Evolutionary conservation across 208 protist genomes (phyloP).

Genomic region (Balamuthia mandrillaris): DNA sequence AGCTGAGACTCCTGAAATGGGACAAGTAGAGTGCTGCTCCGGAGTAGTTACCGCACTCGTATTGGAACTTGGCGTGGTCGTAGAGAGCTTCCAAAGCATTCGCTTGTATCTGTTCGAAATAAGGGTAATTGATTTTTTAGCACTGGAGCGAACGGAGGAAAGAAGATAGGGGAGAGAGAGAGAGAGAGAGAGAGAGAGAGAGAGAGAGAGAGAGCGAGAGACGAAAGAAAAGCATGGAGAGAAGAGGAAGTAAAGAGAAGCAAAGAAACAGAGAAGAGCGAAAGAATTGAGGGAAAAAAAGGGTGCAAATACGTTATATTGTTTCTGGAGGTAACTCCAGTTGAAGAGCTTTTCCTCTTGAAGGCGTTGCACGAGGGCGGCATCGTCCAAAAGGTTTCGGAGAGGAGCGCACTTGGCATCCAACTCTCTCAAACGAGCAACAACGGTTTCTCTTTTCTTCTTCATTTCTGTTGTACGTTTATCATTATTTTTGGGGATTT

Average conservation of each 20-base stretch:
- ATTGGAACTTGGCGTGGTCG: constrained; percentile 66
- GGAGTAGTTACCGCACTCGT: constrained; percentile 71
- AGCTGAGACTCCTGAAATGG: constrained; percentile 55
- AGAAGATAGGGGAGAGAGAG: background rate
- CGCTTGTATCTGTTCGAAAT: constrained; percentile 26
- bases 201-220: constrained; percentile 13
- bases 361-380: constrained; percentile 37
- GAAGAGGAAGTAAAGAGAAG: constrained; percentile 11
- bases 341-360: constrained; percentile 52
- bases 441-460: constrained; percentile 37
- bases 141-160: background rate
- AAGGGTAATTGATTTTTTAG: background rate
- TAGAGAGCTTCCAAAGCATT: constrained; percentile 57
- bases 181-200: background rate
- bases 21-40: constrained; percentile 54
- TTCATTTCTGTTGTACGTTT: constrained; percentile 34
- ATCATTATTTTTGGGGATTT: too few species aligned
- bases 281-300: constrained; percentile 26
- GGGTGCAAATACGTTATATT: constrained; percentile 37
- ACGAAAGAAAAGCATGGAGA: background rate
- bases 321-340: constrained; percentile 41
- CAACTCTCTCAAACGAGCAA: constrained; percentile 32
- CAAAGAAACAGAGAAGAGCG: background rate
- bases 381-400: constrained; percentile 30
- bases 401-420: constrained; percentile 15